These are phyloP conservation scores for Furcasterigmium furcatum DNA, from an alignment of 2,329 filamentous ascomycete genomes.

Conservation along the genomic window DNA sequence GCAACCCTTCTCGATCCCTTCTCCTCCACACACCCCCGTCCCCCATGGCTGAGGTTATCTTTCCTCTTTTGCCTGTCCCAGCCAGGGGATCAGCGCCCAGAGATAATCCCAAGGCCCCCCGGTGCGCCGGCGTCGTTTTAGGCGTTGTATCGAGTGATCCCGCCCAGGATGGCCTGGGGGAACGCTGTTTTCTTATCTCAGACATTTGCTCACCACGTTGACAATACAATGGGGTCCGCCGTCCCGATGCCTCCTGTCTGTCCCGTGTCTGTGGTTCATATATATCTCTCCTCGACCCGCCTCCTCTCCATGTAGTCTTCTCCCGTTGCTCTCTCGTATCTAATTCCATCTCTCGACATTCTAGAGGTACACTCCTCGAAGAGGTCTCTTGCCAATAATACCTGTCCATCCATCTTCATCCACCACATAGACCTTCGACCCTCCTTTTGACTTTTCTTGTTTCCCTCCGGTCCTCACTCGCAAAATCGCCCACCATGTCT, in stretches of 20 bases:
- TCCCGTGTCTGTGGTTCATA: constrained; percentile 1
- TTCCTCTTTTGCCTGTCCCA: background rate
- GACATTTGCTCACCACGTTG: constrained; percentile 1
- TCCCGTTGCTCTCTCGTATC: background rate
- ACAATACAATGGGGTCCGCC: background rate
- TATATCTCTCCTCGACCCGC: constrained; percentile 3
- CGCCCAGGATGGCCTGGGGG: too few species aligned
- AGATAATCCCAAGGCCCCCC: too few species aligned
- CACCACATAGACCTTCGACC: background rate
- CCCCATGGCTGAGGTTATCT: background rate
- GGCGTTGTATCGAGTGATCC: too few species aligned
- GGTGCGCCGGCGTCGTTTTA: too few species aligned
- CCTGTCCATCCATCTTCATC: too few species aligned
- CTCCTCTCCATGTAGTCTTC: background rate
- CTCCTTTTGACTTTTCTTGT: background rate
- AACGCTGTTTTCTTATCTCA: background rate
- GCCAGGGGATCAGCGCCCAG: too few species aligned
- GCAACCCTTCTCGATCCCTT: background rate
- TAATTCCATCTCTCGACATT: background rate
- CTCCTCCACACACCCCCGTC: background rate
- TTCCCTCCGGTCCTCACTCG: background rate
- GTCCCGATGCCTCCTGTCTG: too few species aligned
- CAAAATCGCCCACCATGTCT: constrained; percentile 42
- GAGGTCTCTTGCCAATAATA: too few species aligned
- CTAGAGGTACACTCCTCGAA: background rate